Evolutionary conservation across 768 basidiomycete genomes (phyloP).

Genomic region (Amanita rimosa): DNA sequence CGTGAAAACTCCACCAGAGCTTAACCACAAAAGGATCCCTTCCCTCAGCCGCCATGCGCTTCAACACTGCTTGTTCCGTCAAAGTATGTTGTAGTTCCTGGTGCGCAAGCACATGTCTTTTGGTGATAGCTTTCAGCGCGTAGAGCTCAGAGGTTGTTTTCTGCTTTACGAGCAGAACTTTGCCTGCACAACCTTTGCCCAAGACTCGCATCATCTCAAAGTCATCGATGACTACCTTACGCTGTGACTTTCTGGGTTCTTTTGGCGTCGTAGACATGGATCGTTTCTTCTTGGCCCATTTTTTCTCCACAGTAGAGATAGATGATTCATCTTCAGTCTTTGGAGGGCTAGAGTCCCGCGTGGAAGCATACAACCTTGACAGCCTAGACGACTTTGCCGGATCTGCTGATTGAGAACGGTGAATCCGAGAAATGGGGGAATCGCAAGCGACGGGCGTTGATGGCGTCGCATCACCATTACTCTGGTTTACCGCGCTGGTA

Average conservation of each 20-base stretch:
- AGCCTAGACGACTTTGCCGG: conserved; percentile 51
- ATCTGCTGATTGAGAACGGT: conserved; percentile 76
- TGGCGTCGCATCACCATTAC: conserved; percentile 12
- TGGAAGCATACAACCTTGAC: conserved; percentile 46
- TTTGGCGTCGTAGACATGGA: conserved; percentile 27
- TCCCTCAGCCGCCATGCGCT: conserved; percentile 82
- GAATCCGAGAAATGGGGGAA: conserved; percentile 33
- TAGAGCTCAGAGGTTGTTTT: conserved; percentile 63
- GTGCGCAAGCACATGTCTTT: conserved; percentile 92
- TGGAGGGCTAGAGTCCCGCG: conserved; percentile 43
- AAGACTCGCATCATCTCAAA: conserved; percentile 97
- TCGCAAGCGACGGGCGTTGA: conserved; percentile 29
- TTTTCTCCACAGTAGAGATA: conserved; percentile 37
- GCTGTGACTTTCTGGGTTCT: conserved; percentile 44
- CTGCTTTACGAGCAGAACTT: conserved; percentile 85
- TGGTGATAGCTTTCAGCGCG: conserved; percentile 96
- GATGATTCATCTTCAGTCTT: conserved; percentile 65
- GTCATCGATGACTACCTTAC: conserved; percentile 77
- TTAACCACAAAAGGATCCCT: conserved; percentile 93
- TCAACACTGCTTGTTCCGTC: conserved; percentile 92
- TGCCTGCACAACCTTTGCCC: conserved; percentile 96
- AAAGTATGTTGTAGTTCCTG: conserved; percentile 95
- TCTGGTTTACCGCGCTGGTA: conserved; percentile 8
- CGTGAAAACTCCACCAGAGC: conserved; percentile 96
- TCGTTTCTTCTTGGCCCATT: conserved; percentile 24